These are phyloP conservation scores for Juglanconis juglandina DNA, from an alignment of 2,329 filamentous ascomycete genomes.

Conservation along the genomic window DNA sequence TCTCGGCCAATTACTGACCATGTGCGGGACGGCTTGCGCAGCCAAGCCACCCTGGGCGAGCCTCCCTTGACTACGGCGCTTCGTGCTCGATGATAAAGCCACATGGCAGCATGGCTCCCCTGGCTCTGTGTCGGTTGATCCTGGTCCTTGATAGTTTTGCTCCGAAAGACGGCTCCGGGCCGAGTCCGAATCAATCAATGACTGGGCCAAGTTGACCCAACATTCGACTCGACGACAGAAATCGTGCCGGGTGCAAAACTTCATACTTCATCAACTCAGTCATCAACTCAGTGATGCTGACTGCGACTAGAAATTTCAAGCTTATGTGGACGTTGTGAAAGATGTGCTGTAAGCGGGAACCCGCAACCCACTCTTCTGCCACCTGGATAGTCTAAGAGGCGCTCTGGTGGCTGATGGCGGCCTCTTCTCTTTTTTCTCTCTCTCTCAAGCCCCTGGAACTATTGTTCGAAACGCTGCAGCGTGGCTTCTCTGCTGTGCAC, in stretches of 20 bases:
- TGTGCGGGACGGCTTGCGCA: neutral
- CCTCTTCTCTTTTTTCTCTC: neutral
- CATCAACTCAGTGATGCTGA: neutral
- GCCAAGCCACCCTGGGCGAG: neutral
- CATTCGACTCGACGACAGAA: neutral
- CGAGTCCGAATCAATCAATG: neutral
- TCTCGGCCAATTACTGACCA: neutral
- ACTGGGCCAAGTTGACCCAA: neutral
- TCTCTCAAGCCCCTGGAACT: neutral
- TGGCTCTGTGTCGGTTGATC: neutral
- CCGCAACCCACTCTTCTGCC: neutral
- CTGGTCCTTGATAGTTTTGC: neutral
- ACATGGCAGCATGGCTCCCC: slow-evolving; percentile 12
- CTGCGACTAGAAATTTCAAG: neutral
- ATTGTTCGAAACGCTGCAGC: neutral
- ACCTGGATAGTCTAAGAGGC: too few relatives aligned
- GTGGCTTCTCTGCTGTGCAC: neutral
- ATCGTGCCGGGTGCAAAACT: neutral
- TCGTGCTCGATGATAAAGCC: slow-evolving; percentile 6
- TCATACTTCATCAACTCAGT: neutral
- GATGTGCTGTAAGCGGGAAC: neutral
- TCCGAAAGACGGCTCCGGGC: neutral
- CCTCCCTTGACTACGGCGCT: neutral
- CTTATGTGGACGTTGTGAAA: neutral
- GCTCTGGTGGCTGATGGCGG: too few relatives aligned